Evolutionary conservation across 768 basidiomycete species (phyloP).

Genomic region (Favolaschia claudopus): DNA sequence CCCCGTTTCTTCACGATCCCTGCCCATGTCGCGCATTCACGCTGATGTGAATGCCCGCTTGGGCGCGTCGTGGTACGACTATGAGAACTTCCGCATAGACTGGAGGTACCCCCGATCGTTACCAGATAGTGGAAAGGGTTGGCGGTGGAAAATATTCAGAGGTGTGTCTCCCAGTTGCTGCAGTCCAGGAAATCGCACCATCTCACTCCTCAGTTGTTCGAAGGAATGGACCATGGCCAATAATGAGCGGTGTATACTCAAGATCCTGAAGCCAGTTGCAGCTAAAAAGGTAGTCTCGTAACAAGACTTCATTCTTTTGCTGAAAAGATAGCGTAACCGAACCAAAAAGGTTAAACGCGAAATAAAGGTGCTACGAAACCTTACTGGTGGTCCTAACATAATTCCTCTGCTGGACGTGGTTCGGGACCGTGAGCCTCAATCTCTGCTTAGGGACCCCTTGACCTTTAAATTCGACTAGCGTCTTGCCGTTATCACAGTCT

Average conservation of each 20-base stretch:
- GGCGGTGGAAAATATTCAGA: slow-evolving; percentile 75
- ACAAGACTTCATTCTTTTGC: too few relatives aligned
- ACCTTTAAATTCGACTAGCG: slow-evolving; percentile 31
- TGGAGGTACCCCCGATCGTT: slow-evolving; percentile 74
- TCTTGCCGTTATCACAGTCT: slow-evolving; percentile 68
- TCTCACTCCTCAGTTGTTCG: slow-evolving; percentile 51
- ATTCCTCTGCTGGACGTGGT: slow-evolving; percentile 73
- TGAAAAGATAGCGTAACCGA: too few relatives aligned
- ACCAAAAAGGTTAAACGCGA: slow-evolving; percentile 83
- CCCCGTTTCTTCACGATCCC: slow-evolving; percentile 10
- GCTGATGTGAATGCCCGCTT: slow-evolving; percentile 64
- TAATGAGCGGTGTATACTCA: slow-evolving; percentile 65
- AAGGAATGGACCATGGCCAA: slow-evolving; percentile 64
- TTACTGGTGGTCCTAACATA: slow-evolving; percentile 76
- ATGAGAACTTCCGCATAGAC: slow-evolving; percentile 66
- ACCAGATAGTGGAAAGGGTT: slow-evolving; percentile 69
- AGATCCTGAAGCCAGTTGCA: slow-evolving; percentile 77
- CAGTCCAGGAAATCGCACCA: neutral
- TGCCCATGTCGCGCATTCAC: slow-evolving; percentile 58
- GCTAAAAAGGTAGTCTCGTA: too few relatives aligned
- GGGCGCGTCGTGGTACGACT: slow-evolving; percentile 69
- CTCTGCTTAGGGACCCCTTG: neutral
- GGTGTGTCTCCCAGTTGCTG: slow-evolving; percentile 41
- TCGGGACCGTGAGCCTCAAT: slow-evolving; percentile 52
- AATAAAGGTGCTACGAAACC: slow-evolving; percentile 75